Evolutionary conservation across 129 eudicot genomes (phyloP), one percentile per base, ranked within the genome.

Genomic region (Artemisia argyi): DNA sequence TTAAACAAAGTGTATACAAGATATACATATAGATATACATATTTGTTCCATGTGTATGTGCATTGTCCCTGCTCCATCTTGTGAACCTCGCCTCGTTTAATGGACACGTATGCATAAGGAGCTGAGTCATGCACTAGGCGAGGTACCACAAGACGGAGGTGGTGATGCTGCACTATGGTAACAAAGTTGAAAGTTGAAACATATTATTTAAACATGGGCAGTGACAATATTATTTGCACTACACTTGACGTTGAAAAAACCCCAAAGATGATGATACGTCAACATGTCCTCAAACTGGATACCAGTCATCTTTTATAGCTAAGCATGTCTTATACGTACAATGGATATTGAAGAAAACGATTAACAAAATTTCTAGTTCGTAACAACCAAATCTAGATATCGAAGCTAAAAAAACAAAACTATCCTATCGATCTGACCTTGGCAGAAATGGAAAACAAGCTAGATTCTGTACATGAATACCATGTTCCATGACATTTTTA

Each of bases 391-490:
- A 12, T 59, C 26, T 60, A 22, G 15, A 71, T 52, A 22, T 46
- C 2, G 47, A 73, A 44, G 20, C 47, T 13, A 66, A 3, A 20
- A 56, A 60, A 66, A n/a, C 54, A 67, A 57, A 76, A 58, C 16
- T 48, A 58, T 48, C 60, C 61, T 55, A 71, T 66, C 35, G 35
- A 30, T 30, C 73, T 61, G 7, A 62, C 57, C 26, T 52, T 63
- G 16, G 71, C 24, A 22, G 67, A 55, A 56, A 20, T 15, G 30
- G 46, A 2, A 55, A 68, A 58, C 26, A 39, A 48, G 18, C 59
- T 44, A 66, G 54, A 65, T 69, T 35, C 18, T 69, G 71, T 77
- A 68, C 64, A 76, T 63, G 59, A 63, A 71, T 57, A 39, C 20
- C 68, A 47, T 54, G 65, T 66, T 66, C 17, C 50, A 32, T 56